Conservation (phyloP, 352 stramenopile species). For the Peronospora destructor region DNA sequence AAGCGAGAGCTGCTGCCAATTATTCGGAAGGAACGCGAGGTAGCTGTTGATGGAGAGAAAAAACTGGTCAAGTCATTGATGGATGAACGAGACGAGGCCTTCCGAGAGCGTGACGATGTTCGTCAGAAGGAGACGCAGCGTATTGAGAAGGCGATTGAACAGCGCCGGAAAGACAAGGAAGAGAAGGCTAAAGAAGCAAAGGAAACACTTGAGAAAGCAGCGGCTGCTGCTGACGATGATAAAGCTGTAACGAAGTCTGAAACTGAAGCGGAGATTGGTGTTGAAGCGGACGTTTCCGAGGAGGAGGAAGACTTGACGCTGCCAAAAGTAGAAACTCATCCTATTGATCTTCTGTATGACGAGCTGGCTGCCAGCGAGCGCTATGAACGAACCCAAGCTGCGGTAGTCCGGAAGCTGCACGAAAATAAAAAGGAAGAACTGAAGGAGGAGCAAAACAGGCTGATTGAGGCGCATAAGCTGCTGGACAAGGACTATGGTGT, state of each 20-base stretch:
- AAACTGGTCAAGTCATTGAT: slow-evolving; percentile 33
- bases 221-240: slow-evolving; percentile 6
- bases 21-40: slow-evolving; percentile 45
- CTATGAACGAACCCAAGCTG: slow-evolving; percentile 44
- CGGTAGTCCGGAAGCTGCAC: slow-evolving; percentile 37
- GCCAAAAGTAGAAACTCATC: slow-evolving; percentile 49
- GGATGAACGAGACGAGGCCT: slow-evolving; percentile 48
- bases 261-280: slow-evolving; percentile 6
- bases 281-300: slow-evolving; percentile 13
- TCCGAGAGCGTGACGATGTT: slow-evolving; percentile 41
- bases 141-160: slow-evolving; percentile 48
- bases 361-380: slow-evolving; percentile 33
- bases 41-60: slow-evolving; percentile 19
- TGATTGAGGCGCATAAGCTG: slow-evolving; percentile 28
- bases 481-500: slow-evolving; percentile 56
- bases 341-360: slow-evolving; percentile 55
- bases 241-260: slow-evolving; percentile 10
- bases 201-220: slow-evolving; percentile 26
- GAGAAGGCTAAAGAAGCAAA: slow-evolving; percentile 26
- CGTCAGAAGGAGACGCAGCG: slow-evolving; percentile 44
- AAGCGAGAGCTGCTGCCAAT: slow-evolving; percentile 54
- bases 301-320: slow-evolving; percentile 40
- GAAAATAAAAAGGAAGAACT: slow-evolving; percentile 40
- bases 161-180: slow-evolving; percentile 29
- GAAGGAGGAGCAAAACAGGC: slow-evolving; percentile 25